These are phyloP conservation scores for Boletus reticuloceps DNA, from an alignment of 768 basidiomycete genomes.

Conservation along the genomic window DNA sequence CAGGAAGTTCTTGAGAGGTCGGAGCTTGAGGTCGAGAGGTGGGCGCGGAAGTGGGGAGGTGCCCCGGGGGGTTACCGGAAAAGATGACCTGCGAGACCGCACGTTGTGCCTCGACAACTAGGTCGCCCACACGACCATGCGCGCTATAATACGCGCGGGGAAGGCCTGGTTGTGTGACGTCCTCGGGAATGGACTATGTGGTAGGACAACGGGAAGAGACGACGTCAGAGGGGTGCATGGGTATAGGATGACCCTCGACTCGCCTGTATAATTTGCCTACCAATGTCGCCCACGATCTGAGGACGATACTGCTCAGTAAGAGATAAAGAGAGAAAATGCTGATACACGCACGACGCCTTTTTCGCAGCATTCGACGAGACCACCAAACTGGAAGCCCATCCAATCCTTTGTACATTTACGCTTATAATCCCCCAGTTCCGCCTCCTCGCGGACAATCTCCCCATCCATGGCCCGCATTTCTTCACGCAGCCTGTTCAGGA, in stretches of 20 bases:
- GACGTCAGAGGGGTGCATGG: conserved; percentile 1
- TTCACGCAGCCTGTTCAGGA: conserved; percentile 64
- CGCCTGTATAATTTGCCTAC: conserved; percentile 45
- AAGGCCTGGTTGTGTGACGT: conserved; percentile 77
- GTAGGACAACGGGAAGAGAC: neutral
- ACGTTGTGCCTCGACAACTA: conserved; percentile 62
- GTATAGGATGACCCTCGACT: conserved; percentile 1
- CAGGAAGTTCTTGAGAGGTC: conserved; percentile 1
- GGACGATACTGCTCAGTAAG: neutral
- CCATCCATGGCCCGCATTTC: conserved; percentile 78
- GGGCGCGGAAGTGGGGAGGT: neutral
- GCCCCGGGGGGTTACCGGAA: conserved; percentile 36
- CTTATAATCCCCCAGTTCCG: conserved; percentile 80
- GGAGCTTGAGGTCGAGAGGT: neutral
- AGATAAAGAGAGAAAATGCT: neutral
- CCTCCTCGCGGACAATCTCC: conserved; percentile 82
- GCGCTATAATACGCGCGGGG: conserved; percentile 70
- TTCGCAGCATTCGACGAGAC: conserved; percentile 78
- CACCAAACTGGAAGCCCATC: conserved; percentile 86
- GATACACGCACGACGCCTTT: conserved; percentile 56
- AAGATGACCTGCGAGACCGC: conserved; percentile 53
- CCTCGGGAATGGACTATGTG: conserved; percentile 71
- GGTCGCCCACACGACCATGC: conserved; percentile 56
- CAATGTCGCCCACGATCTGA: conserved; percentile 49
- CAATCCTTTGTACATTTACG: conserved; percentile 62